Conservation (phyloP, 1,139 yeast species). For the Sugiyamaella paludigena region DNA sequence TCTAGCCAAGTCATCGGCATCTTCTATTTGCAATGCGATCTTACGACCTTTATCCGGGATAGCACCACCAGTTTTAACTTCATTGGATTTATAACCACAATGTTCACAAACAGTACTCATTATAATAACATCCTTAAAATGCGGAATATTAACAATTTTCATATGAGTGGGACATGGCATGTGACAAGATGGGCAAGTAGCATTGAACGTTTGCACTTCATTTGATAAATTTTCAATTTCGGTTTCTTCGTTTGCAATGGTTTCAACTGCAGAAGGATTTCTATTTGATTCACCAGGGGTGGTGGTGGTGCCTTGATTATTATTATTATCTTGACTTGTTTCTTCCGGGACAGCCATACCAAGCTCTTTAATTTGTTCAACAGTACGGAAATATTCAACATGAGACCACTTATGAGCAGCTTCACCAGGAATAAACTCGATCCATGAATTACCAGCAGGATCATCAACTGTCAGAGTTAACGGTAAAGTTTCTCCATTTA, state of each 20-base stretch:
- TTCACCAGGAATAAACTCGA: constrained; percentile 85
- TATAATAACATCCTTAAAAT: constrained; percentile 93
- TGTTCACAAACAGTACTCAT: constrained; percentile 92
- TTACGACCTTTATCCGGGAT: constrained; percentile 83
- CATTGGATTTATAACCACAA: constrained; percentile 96
- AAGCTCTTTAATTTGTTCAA: constrained; percentile 80
- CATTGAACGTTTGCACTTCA: constrained; percentile 91
- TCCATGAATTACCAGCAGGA: constrained; percentile 98
- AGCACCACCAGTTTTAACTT: constrained; percentile 97
- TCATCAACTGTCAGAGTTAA: constrained; percentile 81
- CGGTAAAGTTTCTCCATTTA: constrained; percentile 71
- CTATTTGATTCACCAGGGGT: constrained; percentile 31
- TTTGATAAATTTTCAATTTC: constrained; percentile 82
- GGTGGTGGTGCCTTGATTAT: neutral
- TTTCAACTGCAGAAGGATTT: constrained; percentile 30
- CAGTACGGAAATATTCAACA: constrained; percentile 77
- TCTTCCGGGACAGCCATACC: constrained; percentile 86
- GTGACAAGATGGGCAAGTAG: constrained; percentile 89
- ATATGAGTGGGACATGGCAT: constrained; percentile 85
- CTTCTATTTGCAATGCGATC: constrained; percentile 73
- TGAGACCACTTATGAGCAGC: constrained; percentile 89
- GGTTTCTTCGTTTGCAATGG: constrained; percentile 38
- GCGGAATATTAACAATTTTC: constrained; percentile 96
- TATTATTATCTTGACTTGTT: constrained; percentile 36
- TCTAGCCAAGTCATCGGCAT: constrained; percentile 90